Conservation (phyloP, 2,329 filamentous ascomycete genomes). For the Metarhizium humberi region DNA sequence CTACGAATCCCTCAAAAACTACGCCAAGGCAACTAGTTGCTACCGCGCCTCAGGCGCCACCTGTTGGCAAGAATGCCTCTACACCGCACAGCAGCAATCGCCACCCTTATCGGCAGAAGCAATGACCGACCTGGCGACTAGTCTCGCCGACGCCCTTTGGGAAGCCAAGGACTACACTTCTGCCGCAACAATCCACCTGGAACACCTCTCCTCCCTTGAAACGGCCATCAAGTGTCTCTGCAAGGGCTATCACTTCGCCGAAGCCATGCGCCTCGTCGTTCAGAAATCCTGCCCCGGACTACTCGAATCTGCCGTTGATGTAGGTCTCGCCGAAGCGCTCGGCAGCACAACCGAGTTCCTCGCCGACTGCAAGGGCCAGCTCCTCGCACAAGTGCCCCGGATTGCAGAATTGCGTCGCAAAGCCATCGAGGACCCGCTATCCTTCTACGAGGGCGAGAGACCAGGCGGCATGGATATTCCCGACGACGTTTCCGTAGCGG, state of each 20-base stretch:
- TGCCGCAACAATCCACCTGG: conserved; percentile 70
- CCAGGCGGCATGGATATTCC: conserved; percentile 61
- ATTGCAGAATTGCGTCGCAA: conserved; percentile 73
- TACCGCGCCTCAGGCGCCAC: conserved; percentile 70
- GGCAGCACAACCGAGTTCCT: conserved; percentile 81
- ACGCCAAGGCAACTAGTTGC: conserved; percentile 64
- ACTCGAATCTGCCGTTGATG: conserved; percentile 61
- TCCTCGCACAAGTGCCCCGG: conserved; percentile 76
- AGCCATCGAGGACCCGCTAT: conserved; percentile 75
- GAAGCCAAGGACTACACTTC: conserved; percentile 78
- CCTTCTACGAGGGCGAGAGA: conserved; percentile 77
- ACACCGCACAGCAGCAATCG: conserved; percentile 57
- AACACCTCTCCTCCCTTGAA: conserved; percentile 68
- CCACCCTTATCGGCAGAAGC: conserved; percentile 52
- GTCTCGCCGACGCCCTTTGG: conserved; percentile 67
- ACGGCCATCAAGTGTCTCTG: conserved; percentile 69
- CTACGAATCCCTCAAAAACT: conserved; percentile 77
- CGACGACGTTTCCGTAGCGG: conserved; percentile 86
- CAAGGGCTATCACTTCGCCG: conserved; percentile 77
- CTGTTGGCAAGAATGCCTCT: conserved; percentile 86
- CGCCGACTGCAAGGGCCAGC: conserved; percentile 82
- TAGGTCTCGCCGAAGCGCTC: conserved; percentile 70
- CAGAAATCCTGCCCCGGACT: conserved; percentile 52
- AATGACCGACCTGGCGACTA: conserved; percentile 58
- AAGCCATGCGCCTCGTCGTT: conserved; percentile 72